phyloP scores from a whole-genome alignment of 1,139 yeast species.

The Candida sojae region DNA sequence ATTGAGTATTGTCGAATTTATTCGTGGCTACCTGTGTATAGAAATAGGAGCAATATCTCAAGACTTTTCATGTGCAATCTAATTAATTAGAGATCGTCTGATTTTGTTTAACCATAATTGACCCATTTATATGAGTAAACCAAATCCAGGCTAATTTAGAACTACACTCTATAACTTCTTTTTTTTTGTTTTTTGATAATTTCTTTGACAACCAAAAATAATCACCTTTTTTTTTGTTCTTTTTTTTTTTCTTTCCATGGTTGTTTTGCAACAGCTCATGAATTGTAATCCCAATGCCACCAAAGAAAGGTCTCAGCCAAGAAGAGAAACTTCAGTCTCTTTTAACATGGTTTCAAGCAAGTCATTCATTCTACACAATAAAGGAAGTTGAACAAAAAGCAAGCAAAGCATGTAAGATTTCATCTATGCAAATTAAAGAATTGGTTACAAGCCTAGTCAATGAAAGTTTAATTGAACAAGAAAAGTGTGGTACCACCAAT shows the following conservation, averaged over 20 bases:
- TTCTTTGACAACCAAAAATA: too few relatives aligned
- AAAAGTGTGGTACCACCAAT: slow-evolving; percentile 56
- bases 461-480: slow-evolving; percentile 46
- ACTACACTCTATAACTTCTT: too few relatives aligned
- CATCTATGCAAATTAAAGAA: slow-evolving; percentile 53
- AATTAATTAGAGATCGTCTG: too few relatives aligned
- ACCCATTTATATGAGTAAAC: too few relatives aligned
- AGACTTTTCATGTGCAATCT: too few relatives aligned
- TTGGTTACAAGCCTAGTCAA: slow-evolving; percentile 46
- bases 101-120: too few relatives aligned
- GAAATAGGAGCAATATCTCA: too few relatives aligned
- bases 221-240: too few relatives aligned
- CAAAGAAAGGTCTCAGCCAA: slow-evolving; percentile 30
- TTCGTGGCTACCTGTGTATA: too few relatives aligned
- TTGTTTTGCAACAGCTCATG: slow-evolving; percentile 9
- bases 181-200: too few relatives aligned
- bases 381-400: slow-evolving; percentile 52
- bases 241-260: neutral
- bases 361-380: slow-evolving; percentile 44
- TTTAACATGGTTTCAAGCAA: slow-evolving; percentile 40
- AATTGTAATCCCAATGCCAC: slow-evolving; percentile 14
- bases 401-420: slow-evolving; percentile 45
- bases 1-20: too few relatives aligned
- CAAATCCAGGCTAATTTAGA: too few relatives aligned
- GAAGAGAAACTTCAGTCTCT: slow-evolving; percentile 44